These are phyloP conservation scores for Zygosaccharomyces kombuchaensis DNA, from an alignment of 805 yeast species.

Conservation along the genomic window DNA sequence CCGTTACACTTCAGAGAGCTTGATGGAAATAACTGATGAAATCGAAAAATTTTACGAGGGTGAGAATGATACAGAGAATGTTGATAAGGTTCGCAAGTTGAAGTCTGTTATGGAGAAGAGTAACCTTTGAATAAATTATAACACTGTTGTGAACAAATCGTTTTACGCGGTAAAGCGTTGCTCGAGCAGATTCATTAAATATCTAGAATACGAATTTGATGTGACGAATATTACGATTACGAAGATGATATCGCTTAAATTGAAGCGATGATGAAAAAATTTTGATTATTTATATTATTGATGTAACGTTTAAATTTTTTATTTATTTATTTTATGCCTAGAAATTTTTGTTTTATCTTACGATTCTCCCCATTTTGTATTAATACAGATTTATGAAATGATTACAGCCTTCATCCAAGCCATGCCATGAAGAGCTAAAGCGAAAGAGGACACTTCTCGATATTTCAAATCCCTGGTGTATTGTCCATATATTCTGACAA, in stretches of 20 bases:
- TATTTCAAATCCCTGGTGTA: conserved; percentile 20
- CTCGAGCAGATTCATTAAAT: neutral
- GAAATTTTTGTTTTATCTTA: neutral
- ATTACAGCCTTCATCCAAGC: no score
- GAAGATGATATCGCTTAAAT: neutral
- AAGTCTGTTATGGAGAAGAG: conserved; percentile 8
- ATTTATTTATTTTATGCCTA: neutral
- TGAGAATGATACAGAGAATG: conserved; percentile 16
- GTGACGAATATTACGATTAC: conserved; percentile 4
- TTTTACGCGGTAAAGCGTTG: neutral
- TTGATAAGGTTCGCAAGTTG: conserved; percentile 18
- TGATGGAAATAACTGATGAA: conserved; percentile 12
- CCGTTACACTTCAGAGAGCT: conserved; percentile 15
- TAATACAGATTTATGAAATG: no score
- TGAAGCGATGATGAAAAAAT: neutral
- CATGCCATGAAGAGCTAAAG: no score
- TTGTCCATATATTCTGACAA: conserved; percentile 34
- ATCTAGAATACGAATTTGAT: neutral
- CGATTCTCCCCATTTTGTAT: neutral
- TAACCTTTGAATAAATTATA: neutral
- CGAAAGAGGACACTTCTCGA: neutral
- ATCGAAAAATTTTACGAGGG: conserved; percentile 13
- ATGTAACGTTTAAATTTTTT: neutral
- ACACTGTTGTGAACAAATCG: neutral
- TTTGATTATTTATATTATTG: neutral